Conservation (phyloP, 2,329 filamentous ascomycete genomes). For the Sporothrix schenckii region DNA sequence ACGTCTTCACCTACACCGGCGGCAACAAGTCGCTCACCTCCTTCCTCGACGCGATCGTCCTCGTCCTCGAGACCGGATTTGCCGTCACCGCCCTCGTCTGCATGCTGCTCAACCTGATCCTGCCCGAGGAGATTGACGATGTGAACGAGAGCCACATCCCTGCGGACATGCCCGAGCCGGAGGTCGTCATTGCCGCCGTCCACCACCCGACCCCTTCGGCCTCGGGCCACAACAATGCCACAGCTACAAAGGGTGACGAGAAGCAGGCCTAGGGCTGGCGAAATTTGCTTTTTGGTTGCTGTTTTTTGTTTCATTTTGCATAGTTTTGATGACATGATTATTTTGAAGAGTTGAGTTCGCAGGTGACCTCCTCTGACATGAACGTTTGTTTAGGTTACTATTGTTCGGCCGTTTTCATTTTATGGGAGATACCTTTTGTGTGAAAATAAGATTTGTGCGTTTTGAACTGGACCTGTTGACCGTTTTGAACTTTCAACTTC, state of each 20-base stretch:
- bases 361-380: conserved; percentile 25
- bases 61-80: conserved; percentile 76
- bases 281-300: not conserved
- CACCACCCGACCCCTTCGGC: not conserved
- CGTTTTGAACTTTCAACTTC: not conserved
- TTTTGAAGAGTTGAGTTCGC: not conserved
- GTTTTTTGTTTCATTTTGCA: not conserved
- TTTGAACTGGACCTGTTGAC: not conserved
- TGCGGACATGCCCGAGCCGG: conserved; percentile 30
- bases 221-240: not conserved
- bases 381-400: not conserved
- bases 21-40: conserved; percentile 68
- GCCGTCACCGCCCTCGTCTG: conserved; percentile 73
- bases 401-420: not conserved
- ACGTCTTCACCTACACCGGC: conserved; percentile 73
- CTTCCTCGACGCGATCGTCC: conserved; percentile 72
- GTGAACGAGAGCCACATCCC: conserved; percentile 49
- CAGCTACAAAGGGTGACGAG: conserved; percentile 1
- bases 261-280: not conserved
- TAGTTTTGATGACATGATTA: conserved; percentile 5
- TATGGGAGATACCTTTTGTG: conserved; percentile 22
- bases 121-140: conserved; percentile 77
- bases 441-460: conserved; percentile 7
- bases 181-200: not conserved
- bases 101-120: conserved; percentile 70